Conservation (phyloP, 768 basidiomycete species). For the Lentinula lateritia region DNA sequence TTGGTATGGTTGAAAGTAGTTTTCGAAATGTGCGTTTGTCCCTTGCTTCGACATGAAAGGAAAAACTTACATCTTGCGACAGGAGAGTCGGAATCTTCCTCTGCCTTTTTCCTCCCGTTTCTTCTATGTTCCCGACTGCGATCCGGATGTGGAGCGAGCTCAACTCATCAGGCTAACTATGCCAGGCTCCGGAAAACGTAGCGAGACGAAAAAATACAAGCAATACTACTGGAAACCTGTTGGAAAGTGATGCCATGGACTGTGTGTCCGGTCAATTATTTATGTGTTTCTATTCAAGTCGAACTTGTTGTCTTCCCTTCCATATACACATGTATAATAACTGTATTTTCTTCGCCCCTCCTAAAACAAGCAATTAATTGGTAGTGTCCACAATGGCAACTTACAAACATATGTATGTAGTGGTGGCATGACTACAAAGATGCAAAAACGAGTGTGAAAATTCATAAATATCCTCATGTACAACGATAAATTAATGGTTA, state of each 20-base stretch:
- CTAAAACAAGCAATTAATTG: neutral
- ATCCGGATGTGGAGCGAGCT: conserved; percentile 68
- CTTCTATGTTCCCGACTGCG: conserved; percentile 74
- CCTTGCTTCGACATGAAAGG: neutral
- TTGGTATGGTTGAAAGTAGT: conserved; percentile 67
- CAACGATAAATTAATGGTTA: neutral
- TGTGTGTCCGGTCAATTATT: no score
- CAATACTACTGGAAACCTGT: conserved; percentile 80
- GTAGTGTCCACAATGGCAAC: no score
- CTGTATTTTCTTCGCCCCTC: neutral
- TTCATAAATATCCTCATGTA: neutral
- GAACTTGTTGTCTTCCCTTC: neutral
- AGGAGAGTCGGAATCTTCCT: conserved; percentile 37
- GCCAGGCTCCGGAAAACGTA: conserved; percentile 70
- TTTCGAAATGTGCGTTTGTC: conserved; percentile 38
- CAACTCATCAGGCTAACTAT: conserved; percentile 62
- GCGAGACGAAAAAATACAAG: conserved; percentile 78
- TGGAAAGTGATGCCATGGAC: conserved; percentile 30
- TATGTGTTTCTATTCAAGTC: no score
- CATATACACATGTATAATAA: neutral
- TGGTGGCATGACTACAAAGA: neutral
- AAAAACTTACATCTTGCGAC: conserved; percentile 23
- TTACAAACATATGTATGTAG: no score
- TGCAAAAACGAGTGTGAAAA: neutral
- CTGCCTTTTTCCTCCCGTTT: conserved; percentile 56